These are phyloP conservation scores for Colletotrichum sidae DNA, from an alignment of 2,329 filamentous ascomycete species.

Conservation along the genomic window DNA sequence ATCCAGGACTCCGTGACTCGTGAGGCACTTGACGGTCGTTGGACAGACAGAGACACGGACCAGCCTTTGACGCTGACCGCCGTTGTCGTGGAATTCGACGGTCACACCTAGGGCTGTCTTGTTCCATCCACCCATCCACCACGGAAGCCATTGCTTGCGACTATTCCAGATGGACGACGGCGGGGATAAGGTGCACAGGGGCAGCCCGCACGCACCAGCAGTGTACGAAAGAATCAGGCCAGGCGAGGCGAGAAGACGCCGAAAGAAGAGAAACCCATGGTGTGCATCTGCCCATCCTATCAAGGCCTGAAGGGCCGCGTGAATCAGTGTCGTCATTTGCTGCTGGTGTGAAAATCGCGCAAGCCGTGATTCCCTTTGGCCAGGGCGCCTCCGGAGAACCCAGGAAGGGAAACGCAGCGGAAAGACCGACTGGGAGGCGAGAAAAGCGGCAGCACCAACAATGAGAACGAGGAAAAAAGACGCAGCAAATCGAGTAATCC, in stretches of 20 bases:
- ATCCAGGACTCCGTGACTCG: neutral
- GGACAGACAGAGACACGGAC: constrained; percentile 12
- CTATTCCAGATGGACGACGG: neutral
- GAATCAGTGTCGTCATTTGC: constrained; percentile 33
- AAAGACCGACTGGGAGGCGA: constrained; percentile 20
- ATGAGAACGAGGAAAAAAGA: constrained; percentile 7
- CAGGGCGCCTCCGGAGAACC: constrained; percentile 24
- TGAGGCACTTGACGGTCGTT: constrained; percentile 34
- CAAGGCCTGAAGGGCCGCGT: neutral
- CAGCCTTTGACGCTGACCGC: constrained; percentile 22
- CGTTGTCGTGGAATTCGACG: too few species aligned
- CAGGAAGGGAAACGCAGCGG: constrained; percentile 31
- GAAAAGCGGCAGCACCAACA: neutral
- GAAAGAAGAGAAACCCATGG: constrained; percentile 12
- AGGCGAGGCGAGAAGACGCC: constrained; percentile 14
- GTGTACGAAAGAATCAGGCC: constrained; percentile 7
- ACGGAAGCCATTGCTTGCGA: too few species aligned
- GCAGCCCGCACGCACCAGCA: constrained; percentile 18
- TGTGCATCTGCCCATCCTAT: neutral
- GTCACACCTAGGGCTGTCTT: too few species aligned
- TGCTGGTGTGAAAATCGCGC: constrained; percentile 35
- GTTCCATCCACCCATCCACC: constrained; percentile 2
- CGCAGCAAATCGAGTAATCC: constrained; percentile 22
- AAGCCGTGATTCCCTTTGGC: constrained; percentile 16
- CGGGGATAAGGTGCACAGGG: neutral